Percentiles rank a stretch among this genome's conserved stretches.
Conservation (phyloP, 78 protist genomes). For the Dictyostelium firmibasis region DNA sequence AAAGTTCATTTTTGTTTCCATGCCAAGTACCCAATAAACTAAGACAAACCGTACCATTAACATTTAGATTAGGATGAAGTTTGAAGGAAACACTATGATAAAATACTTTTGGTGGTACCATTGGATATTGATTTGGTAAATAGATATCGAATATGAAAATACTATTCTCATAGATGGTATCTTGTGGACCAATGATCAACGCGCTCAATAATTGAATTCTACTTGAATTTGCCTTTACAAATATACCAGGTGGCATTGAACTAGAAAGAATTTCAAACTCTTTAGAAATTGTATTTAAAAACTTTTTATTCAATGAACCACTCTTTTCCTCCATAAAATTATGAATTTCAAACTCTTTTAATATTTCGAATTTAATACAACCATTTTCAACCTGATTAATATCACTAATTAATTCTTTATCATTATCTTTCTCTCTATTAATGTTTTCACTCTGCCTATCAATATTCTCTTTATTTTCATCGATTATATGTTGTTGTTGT, state of each 20-base stretch:
- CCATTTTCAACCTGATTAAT: background rate
- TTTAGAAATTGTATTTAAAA: background rate
- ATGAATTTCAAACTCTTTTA: background rate
- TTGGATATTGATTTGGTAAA: slow-evolving; percentile 50
- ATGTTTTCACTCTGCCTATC: background rate
- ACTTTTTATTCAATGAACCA: background rate
- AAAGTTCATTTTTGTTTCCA: slow-evolving; percentile 67
- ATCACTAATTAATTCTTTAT: background rate
- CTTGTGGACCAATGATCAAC: slow-evolving; percentile 66
- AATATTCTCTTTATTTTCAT: background rate
- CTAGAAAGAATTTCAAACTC: slow-evolving; percentile 26
- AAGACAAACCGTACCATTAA: slow-evolving; percentile 75
- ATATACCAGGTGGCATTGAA: slow-evolving; percentile 66
- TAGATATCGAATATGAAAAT: slow-evolving; percentile 72
- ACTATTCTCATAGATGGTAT: slow-evolving; percentile 69
- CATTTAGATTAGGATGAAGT: slow-evolving; percentile 77
- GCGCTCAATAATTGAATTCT: slow-evolving; percentile 52
- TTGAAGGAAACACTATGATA: slow-evolving; percentile 54
- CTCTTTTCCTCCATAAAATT: background rate
- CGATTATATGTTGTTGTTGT: background rate
- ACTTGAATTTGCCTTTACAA: slow-evolving; percentile 24
- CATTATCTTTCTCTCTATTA: background rate
- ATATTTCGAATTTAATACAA: background rate
- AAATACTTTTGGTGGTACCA: slow-evolving; percentile 71
- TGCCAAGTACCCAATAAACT: slow-evolving; percentile 81